Base-by-base conservation (phyloP, 108 stramenopile genomes). In the Nitzschia sp. region DNA sequence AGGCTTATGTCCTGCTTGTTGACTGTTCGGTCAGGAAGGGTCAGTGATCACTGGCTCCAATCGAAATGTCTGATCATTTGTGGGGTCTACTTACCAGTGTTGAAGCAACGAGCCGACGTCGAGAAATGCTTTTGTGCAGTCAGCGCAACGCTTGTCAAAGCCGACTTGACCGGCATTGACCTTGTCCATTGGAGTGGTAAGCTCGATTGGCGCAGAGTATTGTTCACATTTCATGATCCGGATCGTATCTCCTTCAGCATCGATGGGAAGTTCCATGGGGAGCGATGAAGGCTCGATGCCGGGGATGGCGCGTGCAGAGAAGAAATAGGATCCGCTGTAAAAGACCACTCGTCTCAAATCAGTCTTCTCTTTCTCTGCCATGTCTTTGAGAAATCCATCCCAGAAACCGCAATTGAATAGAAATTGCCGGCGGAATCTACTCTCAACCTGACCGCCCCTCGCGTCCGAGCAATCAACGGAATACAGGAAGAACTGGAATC, bases 401-500 rank as follows among this genome's bases (percentile, higher is more conserved):
- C 79, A 81, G 55, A 82, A 46, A 5, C 79, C 85, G 5, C 38
- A 22, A 47, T 78, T 19, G 58, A 86, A 86, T 41, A 86, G 63
- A 11, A 61, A 53, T 19, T 35, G 44, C 17, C 85, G 81, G 2
- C 81, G 58, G 41, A 53, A 53, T 17, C 75, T 72, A 35, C 79
- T 77, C 26, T 86, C 85, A 30, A 86, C 69, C 16, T 34, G 60
- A 11, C 72, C 53, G 34, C 79, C 81, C 9, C 67, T 60, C 27
- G 58, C 48, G 29, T 68, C 65, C 11, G 27, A 28, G 41, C 30
- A 58, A 29, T 75, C 61, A 2, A 87, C 53, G 25, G 73, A 66
- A 53, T 83, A 86, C 34, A 80, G 50, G 60, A 53, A 81, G 61
- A 86, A 86, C 21, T 60, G 60, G 33, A 87, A 77, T 53, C 56